A percentile compares a stretch with the other conserved stretches of the same genome.
Evolutionary conservation across 495 filamentous ascomycete species (phyloP).

Genomic region (Halenospora varia): DNA sequence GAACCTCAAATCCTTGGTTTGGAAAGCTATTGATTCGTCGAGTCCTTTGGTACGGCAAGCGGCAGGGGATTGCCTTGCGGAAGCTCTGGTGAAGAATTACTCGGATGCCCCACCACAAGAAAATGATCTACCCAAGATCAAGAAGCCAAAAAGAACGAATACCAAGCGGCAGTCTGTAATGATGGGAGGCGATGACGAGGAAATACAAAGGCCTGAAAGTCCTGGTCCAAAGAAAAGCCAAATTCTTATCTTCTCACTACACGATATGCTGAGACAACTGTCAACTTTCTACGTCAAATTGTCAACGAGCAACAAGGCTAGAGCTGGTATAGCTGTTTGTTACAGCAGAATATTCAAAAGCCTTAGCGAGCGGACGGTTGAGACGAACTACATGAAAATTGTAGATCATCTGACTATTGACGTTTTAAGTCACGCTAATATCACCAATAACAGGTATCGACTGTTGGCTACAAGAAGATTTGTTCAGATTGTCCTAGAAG

Average conservation of each 20-base stretch:
- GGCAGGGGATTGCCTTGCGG: conserved; percentile 80
- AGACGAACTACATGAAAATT: conserved; percentile 75
- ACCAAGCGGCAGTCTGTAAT: conserved; percentile 64
- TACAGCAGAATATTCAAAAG: conserved; percentile 75
- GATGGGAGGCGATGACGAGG: conserved; percentile 72
- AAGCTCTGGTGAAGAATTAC: conserved; percentile 73
- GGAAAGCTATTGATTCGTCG: conserved; percentile 80
- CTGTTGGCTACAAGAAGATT: conserved; percentile 81
- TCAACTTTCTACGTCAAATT: conserved; percentile 77
- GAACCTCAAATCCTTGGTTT: conserved; percentile 69
- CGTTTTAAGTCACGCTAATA: conserved; percentile 68
- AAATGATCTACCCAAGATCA: conserved; percentile 54
- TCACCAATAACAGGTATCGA: conserved; percentile 83
- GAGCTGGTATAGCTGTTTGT: conserved; percentile 82
- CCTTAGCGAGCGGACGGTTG: conserved; percentile 70
- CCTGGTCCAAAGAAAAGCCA: conserved; percentile 69
- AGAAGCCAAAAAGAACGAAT: conserved; percentile 64
- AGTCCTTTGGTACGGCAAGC: conserved; percentile 73
- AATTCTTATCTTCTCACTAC: conserved; percentile 67
- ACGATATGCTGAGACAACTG: conserved; percentile 75
- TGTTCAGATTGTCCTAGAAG: conserved; percentile 76
- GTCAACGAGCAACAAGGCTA: conserved; percentile 73
- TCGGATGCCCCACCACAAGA: conserved; percentile 56
- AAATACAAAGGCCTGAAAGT: conserved; percentile 60
- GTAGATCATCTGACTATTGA: conserved; percentile 77